Evolutionary conservation across 257 asterid genomes (phyloP), one percentile per base, ranked within the genome.

Genomic region (Solanum virginianum): DNA sequence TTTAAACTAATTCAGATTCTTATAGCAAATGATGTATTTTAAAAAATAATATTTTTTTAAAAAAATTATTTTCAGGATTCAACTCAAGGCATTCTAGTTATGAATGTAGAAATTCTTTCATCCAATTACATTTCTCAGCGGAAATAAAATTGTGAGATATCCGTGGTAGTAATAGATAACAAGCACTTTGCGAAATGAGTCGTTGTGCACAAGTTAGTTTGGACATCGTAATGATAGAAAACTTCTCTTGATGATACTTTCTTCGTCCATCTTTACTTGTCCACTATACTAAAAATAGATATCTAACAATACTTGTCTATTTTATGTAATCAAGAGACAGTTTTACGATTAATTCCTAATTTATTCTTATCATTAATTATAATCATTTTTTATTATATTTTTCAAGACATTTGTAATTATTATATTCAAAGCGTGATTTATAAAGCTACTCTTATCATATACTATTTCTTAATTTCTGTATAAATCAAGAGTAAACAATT

Each of bases 11-110:
- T 20, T 71, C 0, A 71, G 0, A 71, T 71, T 20, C 1, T 6
- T 41, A 12, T 41, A 4, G 41, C 41, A 36, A 4, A 36, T 36
- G 4, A 3, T 20, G 2, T 29, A 66, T 29, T 43, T 70, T 18
- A 18, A 9, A 70, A 0, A 0, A 7, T 32, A 41, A 0, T 0
- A 0, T 7, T 18, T 20, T 6, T 4, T 20, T 15, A 32, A 15
- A 7, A 68, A 66, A 7, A 14, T 12, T 68, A 68, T 15, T 66
- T 68, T n/a, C 8, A 32, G 4, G 0, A 68, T 17, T 69, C 11
- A 69, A 70, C 17, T 18, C 54, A 70, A 20, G 8, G 2, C 5
- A 12, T 39, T 39, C 12, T 70, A 70, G 4, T 36, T 69, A 36
- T 16, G n/a, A 14, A 32, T 4, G 8, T 1, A 69, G 3, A 4